phyloP scores from a whole-genome alignment of 768 basidiomycete species.

The Collybia nuda region DNA sequence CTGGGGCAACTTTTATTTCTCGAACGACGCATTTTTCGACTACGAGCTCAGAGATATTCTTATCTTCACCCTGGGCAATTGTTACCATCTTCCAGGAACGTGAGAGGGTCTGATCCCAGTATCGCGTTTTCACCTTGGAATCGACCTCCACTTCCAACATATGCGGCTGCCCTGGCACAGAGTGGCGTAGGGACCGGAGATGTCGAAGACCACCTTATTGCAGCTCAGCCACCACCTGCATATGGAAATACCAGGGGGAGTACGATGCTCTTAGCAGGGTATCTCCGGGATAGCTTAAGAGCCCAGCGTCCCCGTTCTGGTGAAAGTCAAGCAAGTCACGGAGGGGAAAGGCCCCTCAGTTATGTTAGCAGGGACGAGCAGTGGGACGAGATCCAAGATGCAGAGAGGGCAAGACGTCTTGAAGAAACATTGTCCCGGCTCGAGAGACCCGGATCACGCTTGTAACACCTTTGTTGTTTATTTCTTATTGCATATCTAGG shows the following conservation, averaged over 20 bases:
- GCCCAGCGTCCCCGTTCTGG: slow-evolving; percentile 44
- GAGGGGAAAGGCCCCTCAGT: slow-evolving; percentile 47
- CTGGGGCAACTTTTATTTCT: slow-evolving; percentile 59
- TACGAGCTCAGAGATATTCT: slow-evolving; percentile 66
- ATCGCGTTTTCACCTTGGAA: slow-evolving; percentile 68
- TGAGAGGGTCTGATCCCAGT: slow-evolving; percentile 20
- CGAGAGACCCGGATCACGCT: slow-evolving; percentile 28
- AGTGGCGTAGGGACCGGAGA: slow-evolving; percentile 73
- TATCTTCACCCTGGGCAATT: slow-evolving; percentile 60
- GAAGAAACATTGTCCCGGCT: slow-evolving; percentile 56
- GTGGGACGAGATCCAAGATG: slow-evolving; percentile 55
- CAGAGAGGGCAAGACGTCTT: slow-evolving; percentile 48
- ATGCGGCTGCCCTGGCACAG: slow-evolving; percentile 67
- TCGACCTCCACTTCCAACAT: slow-evolving; percentile 67
- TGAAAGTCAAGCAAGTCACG: slow-evolving; percentile 28
- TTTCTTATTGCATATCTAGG: no score
- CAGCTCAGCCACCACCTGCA: slow-evolving; percentile 70
- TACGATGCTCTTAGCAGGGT: slow-evolving; percentile 57
- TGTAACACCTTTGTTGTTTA: neutral
- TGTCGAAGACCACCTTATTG: slow-evolving; percentile 71
- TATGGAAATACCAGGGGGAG: slow-evolving; percentile 76
- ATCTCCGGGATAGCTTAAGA: slow-evolving; percentile 46
- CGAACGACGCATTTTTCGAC: slow-evolving; percentile 61
- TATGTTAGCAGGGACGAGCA: slow-evolving; percentile 54
- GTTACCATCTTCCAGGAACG: slow-evolving; percentile 38